Conservation (phyloP, 805 yeast genomes). For the Candida vartiovaarae region DNA sequence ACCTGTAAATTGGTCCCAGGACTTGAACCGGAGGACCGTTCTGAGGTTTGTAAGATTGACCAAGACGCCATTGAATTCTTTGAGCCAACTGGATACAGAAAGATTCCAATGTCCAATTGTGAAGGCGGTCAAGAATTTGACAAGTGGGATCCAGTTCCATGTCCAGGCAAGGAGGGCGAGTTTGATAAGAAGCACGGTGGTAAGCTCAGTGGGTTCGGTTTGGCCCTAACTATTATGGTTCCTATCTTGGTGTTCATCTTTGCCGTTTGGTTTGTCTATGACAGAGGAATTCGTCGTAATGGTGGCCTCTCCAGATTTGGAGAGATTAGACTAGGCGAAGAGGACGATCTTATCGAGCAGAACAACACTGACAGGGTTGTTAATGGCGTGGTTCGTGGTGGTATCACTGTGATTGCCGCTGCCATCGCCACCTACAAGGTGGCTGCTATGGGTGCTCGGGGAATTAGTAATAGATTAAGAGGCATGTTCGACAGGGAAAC, state of each 20-base stretch:
- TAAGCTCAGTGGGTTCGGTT: conserved; percentile 41
- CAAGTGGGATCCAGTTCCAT: conserved; percentile 55
- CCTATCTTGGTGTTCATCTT: conserved; percentile 38
- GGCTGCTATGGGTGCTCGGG: conserved; percentile 21
- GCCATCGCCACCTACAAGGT: conserved; percentile 24
- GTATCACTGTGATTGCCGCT: conserved; percentile 29
- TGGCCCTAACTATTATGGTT: conserved; percentile 45
- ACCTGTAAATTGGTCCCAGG: conserved; percentile 81
- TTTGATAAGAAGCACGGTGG: conserved; percentile 47
- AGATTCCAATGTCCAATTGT: conserved; percentile 81
- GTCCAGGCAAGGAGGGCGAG: conserved; percentile 81
- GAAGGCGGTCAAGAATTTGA: conserved; percentile 73
- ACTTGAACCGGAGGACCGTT: conserved; percentile 53
- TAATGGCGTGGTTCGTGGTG: conserved; percentile 33
- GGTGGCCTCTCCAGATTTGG: conserved; percentile 58
- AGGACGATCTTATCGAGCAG: conserved; percentile 59
- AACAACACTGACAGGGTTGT: conserved; percentile 50
- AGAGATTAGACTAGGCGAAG: conserved; percentile 82
- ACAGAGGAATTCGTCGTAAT: conserved; percentile 76
- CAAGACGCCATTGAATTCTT: conserved; percentile 59
- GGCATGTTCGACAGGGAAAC: conserved; percentile 13
- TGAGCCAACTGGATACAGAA: conserved; percentile 90
- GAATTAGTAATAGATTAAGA: conserved; percentile 12
- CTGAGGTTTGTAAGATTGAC: conserved; percentile 48
- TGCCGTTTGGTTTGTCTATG: conserved; percentile 52